Evolutionary conservation across 148 eudicot genomes (phyloP), one percentile per base, ranked within the genome.

Genomic region (Amaranthus hypochondriacus): DNA sequence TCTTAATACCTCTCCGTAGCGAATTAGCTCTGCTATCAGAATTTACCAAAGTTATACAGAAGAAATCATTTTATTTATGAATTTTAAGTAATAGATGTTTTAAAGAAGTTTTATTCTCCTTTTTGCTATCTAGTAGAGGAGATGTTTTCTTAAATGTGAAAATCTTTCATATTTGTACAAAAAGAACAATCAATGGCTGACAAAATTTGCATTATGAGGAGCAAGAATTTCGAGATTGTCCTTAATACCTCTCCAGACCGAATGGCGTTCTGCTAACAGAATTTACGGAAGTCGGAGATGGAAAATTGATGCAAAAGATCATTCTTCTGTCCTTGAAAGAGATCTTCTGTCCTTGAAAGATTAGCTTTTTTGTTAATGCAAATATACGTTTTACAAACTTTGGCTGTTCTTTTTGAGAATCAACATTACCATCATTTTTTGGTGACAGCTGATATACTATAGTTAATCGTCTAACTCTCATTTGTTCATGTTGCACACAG

Each of bases 401-500:
- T 79, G 3, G 28, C 43, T 62, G 46, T 18, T 59, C 9, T 72
- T 51, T 5, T 49, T 76, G 52, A 55, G 46, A 55, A 54, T 76
- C 49, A 49, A 3, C 28, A 59, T 61, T 66, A 72, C 15, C 9
- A 74, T 56, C 15, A 3, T 50, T 52, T n/a, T 10, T 81, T 65
- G 66, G 13, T 50, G 50, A 58, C 55, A 44, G 13, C 59, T 21
- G 13, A 10, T 69, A 28, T 70, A 8, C 61, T 49, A 11, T 42
- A 21, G 7, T 18, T 7, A 39, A n/a, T 21, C 55, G 5, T 18
- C 10, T 43, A 62, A 58, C 68, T 64, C 56, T 62, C 43, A 66
- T 60, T 65, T 71, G 42, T 72, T 58, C 28, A 63, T 54, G 58
- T 48, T 76, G 18, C 56, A 46, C 71, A 79, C 56, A 62, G 67